These are phyloP conservation scores for Vaccinium macrocarpon DNA, from an alignment of 148 eudicot genomes.

Conservation along the genomic window DNA sequence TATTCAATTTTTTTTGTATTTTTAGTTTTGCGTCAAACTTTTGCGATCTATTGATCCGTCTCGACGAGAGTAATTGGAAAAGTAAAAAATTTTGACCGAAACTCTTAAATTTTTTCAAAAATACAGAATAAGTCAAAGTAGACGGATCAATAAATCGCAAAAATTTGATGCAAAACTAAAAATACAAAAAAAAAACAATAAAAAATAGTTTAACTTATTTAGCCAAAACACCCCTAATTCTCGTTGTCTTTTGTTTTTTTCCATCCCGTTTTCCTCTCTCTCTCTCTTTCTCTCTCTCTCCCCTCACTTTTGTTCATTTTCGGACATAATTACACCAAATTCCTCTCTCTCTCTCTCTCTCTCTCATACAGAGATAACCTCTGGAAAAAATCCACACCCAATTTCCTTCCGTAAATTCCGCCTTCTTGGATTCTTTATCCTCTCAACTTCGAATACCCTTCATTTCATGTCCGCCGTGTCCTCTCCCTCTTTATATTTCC, in stretches of 20 bases:
- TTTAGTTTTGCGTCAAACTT: too few species aligned
- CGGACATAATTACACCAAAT: conserved; percentile 11
- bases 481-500: background rate
- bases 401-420: conserved; percentile 18
- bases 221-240: too few species aligned
- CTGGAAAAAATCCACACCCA: conserved; percentile 12
- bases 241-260: background rate
- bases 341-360: conserved; percentile 16
- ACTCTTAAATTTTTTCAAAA: too few species aligned
- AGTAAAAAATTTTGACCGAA: too few species aligned
- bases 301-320: background rate
- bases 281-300: conserved; percentile 3
- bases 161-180: too few species aligned
- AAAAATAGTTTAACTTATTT: too few species aligned
- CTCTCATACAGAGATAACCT: conserved; percentile 20
- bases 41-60: too few species aligned
- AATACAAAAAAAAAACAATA: too few species aligned
- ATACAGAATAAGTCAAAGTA: too few species aligned
- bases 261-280: background rate
- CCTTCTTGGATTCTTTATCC: conserved; percentile 13
- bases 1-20: too few species aligned
- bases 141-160: too few species aligned
- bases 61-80: too few species aligned
- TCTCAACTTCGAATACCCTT: background rate
- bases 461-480: background rate